A percentile compares a stretch with the other conserved stretches of the same genome.
phyloP scores from a whole-genome alignment of 768 basidiomycete genomes.

The Lentinus brumalis region DNA sequence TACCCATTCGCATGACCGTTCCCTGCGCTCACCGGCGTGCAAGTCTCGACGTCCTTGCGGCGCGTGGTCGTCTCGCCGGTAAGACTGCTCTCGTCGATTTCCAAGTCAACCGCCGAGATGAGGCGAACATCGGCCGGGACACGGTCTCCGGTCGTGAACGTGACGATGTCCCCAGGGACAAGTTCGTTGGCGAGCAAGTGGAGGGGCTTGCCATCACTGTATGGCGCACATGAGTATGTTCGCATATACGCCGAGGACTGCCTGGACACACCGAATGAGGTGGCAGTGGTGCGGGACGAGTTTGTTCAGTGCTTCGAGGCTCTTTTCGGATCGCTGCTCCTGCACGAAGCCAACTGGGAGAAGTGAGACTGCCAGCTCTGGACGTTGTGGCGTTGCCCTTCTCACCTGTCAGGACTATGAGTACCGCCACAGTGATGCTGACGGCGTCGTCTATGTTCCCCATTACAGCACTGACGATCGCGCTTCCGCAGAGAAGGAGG shows the following conservation, averaged over 20 bases:
- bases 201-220: constrained; percentile 59
- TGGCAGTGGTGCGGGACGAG: constrained; percentile 97
- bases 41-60: constrained; percentile 62
- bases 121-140: constrained; percentile 93
- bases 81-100: constrained; percentile 93
- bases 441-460: constrained; percentile 96
- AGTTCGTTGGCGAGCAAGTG: constrained; percentile 95
- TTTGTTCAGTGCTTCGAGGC: constrained; percentile 92
- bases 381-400: background rate
- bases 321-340: constrained; percentile 92
- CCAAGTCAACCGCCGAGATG: constrained; percentile 78
- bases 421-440: constrained; percentile 88
- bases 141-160: constrained; percentile 89
- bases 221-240: constrained; percentile 13
- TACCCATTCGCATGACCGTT: constrained; percentile 23
- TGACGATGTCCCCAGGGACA: constrained; percentile 93
- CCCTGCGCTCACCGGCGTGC: constrained; percentile 40
- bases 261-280: constrained; percentile 58
- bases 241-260: background rate
- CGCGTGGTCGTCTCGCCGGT: constrained; percentile 91
- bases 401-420: constrained; percentile 91
- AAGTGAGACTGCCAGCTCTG: background rate
- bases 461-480: constrained; percentile 85
- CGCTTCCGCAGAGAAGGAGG: constrained; percentile 87
- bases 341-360: constrained; percentile 87